phyloP scores from a whole-genome alignment of 1,284 basidiomycete species.

The Inonotus obliquus region DNA sequence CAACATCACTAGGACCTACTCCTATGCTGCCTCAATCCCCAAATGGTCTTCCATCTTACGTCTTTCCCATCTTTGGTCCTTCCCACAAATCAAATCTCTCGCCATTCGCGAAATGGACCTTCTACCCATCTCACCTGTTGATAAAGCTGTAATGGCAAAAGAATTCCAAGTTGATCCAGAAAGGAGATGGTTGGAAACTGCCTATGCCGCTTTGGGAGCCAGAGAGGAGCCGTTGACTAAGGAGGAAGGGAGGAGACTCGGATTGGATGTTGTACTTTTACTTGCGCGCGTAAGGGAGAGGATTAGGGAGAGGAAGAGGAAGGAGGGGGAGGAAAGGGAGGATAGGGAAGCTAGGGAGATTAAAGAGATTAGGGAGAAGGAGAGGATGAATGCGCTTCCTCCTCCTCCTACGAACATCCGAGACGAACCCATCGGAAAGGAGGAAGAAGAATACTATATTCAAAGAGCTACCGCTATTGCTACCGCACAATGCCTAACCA shows the following conservation, averaged over 20 bases:
- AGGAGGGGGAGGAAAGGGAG: neutral
- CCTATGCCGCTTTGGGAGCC: slow-evolving; percentile 38
- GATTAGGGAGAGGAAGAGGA: slow-evolving; percentile 5
- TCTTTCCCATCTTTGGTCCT: slow-evolving; percentile 21
- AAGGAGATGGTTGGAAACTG: slow-evolving; percentile 36
- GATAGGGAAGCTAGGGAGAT: neutral
- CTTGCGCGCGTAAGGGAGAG: slow-evolving; percentile 55
- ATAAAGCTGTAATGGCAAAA: slow-evolving; percentile 55
- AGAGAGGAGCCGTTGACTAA: slow-evolving; percentile 52
- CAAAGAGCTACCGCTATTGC: neutral
- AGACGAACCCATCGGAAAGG: neutral
- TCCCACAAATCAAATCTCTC: slow-evolving; percentile 19
- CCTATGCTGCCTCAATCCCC: slow-evolving; percentile 29
- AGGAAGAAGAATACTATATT: neutral
- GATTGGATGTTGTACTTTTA: slow-evolving; percentile 53
- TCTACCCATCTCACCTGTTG: slow-evolving; percentile 52
- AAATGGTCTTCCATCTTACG: slow-evolving; percentile 22
- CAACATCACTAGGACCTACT: slow-evolving; percentile 26
- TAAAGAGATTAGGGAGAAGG: neutral
- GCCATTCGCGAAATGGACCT: slow-evolving; percentile 40
- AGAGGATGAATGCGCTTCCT: neutral
- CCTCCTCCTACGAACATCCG: neutral
- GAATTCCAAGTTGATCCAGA: slow-evolving; percentile 52
- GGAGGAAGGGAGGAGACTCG: slow-evolving; percentile 51
- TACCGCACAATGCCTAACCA: neutral